A percentile compares a stretch with the other conserved stretches of the same genome.
Conservation (phyloP, 78 protist genomes). For the Anaeramoeba flamelloides region DNA sequence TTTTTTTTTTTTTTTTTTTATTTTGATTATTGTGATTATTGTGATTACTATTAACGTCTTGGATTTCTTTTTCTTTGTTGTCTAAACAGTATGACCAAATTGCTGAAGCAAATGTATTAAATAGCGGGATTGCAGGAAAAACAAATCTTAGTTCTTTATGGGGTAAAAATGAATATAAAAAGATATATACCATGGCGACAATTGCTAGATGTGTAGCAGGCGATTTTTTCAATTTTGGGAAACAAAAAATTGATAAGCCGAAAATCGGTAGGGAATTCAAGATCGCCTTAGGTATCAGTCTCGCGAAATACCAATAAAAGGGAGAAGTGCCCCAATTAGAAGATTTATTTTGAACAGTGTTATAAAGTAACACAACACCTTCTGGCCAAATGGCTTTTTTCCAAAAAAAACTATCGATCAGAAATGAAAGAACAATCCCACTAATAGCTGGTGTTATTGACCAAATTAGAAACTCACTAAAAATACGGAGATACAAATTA, state of each 20-base stretch:
- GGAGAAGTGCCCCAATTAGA: slow-evolving; percentile 60
- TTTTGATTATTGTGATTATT: not conserved
- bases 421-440: slow-evolving; percentile 4
- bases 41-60: not conserved
- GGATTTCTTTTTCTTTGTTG: no score
- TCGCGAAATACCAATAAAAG: slow-evolving; percentile 53
- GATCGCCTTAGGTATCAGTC: slow-evolving; percentile 54
- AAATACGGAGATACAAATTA: not conserved
- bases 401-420: slow-evolving; percentile 59
- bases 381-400: slow-evolving; percentile 60
- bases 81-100: not conserved
- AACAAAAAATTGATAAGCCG: no score
- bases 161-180: slow-evolving; percentile 51
- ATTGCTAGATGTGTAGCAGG: not conserved
- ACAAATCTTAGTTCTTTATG: slow-evolving; percentile 73
- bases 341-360: slow-evolving; percentile 44
- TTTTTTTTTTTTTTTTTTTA: not conserved
- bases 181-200: slow-evolving; percentile 21
- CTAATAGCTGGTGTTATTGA: not conserved
- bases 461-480: not conserved
- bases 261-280: slow-evolving; percentile 6
- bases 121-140: slow-evolving; percentile 49
- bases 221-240: no score
- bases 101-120: slow-evolving; percentile 14
- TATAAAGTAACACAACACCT: slow-evolving; percentile 56